Evolutionary conservation across 192 early-diverging fungal species (phyloP).

Genomic region (Rhizoclosmatium sp.): DNA sequence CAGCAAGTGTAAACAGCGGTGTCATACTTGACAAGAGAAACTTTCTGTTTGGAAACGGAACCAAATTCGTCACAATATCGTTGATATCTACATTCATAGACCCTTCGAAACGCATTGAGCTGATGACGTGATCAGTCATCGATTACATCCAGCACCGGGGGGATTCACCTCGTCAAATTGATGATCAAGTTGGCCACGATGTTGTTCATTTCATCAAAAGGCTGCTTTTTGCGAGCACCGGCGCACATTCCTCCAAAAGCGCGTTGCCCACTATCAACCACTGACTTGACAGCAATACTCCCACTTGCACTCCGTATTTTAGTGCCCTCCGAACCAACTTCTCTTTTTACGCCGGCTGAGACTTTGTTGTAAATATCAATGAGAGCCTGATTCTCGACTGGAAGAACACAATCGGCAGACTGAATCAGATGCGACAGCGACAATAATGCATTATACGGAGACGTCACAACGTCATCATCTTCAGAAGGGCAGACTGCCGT

Average conservation of each 20-base stretch:
- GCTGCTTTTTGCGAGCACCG: conserved; percentile 30
- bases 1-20: conserved; percentile 53
- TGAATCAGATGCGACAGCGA: conserved; percentile 54
- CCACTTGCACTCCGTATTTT: too few relatives aligned
- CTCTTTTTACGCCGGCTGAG: conserved; percentile 8
- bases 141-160: neutral
- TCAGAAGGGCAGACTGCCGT: conserved; percentile 51
- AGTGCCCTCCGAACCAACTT: neutral
- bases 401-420: conserved; percentile 58
- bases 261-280: conserved; percentile 41
- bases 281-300: neutral
- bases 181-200: conserved; percentile 66
- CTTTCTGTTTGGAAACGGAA: conserved; percentile 67
- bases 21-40: conserved; percentile 66
- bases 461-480: conserved; percentile 66
- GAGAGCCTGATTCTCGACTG: conserved; percentile 64
- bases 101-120: conserved; percentile 68
- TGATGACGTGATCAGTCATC: conserved; percentile 12
- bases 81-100: conserved; percentile 71
- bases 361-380: conserved; percentile 56
- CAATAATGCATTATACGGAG: conserved; percentile 60
- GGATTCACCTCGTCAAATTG: conserved; percentile 60
- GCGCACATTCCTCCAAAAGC: conserved; percentile 40
- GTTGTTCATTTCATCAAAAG: conserved; percentile 68
- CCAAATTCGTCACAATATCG: conserved; percentile 69